phyloP scores from a whole-genome alignment of 2,329 filamentous ascomycete species.

The Cyanodermella asteris region DNA sequence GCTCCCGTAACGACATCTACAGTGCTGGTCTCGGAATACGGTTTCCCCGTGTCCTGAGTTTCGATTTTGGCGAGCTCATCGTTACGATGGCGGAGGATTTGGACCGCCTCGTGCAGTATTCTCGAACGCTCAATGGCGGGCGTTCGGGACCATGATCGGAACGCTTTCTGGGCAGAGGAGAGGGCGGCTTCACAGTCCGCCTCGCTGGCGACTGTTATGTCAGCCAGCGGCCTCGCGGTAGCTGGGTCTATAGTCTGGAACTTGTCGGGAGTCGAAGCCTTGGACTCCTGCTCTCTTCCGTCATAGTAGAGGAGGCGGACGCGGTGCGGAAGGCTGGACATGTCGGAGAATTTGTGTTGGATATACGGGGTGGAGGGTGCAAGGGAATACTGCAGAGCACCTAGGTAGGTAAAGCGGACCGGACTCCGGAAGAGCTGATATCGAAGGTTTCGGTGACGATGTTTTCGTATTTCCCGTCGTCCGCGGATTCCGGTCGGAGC shows the following conservation, averaged over 20 bases:
- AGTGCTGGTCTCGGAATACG: conserved; percentile 61
- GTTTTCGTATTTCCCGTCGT: too few relatives aligned
- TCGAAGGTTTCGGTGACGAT: too few relatives aligned
- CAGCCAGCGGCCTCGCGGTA: conserved; percentile 44
- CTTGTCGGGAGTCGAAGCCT: conserved; percentile 12
- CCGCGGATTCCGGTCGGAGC: too few relatives aligned
- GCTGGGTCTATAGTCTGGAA: conserved; percentile 59
- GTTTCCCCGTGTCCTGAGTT: conserved; percentile 70
- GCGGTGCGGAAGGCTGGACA: too few relatives aligned
- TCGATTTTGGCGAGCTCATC: conserved; percentile 60
- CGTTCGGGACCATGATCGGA: conserved; percentile 54
- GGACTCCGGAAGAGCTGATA: too few relatives aligned
- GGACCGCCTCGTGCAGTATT: conserved; percentile 55
- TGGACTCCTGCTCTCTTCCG: conserved; percentile 35
- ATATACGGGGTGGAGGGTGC: too few relatives aligned
- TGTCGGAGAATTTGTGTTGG: too few relatives aligned
- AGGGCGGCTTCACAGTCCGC: conserved; percentile 51
- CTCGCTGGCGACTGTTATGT: conserved; percentile 47
- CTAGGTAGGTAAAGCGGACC: too few relatives aligned
- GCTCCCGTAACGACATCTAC: conserved; percentile 69
- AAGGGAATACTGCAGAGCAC: too few relatives aligned
- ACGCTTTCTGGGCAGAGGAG: conserved; percentile 46
- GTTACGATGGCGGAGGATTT: conserved; percentile 52
- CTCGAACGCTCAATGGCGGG: conserved; percentile 53
- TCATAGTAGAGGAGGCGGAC: conserved; percentile 53